Conservation (phyloP, 805 yeast species). For the Wickerhamiella australiensis region DNA sequence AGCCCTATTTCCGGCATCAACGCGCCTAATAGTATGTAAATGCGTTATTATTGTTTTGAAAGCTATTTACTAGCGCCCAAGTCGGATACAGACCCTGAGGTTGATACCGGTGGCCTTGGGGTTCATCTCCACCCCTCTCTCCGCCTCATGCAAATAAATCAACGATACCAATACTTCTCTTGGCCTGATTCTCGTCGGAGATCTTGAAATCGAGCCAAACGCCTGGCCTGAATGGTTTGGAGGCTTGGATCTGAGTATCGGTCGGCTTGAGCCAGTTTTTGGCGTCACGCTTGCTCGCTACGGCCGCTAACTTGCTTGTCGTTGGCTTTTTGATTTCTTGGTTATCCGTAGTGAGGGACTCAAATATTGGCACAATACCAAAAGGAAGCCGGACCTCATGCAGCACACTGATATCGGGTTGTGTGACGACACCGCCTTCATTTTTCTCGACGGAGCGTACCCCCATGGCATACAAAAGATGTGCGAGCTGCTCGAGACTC, state of each 20-base stretch:
- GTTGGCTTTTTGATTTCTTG: not conserved
- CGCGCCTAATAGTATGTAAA: too few relatives aligned
- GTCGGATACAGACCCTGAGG: too few relatives aligned
- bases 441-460: not conserved
- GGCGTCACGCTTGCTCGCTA: not conserved
- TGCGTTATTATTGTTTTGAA: too few relatives aligned
- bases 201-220: constrained; percentile 12
- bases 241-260: not conserved
- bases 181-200: constrained; percentile 12
- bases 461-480: not conserved
- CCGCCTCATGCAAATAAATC: not conserved
- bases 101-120: too few relatives aligned
- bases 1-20: too few relatives aligned
- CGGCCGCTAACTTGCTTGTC: too few relatives aligned
- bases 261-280: constrained; percentile 6
- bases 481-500: not conserved
- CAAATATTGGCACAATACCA: not conserved
- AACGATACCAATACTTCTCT: constrained; percentile 3
- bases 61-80: too few relatives aligned
- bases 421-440: not conserved
- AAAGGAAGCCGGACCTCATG: not conserved
- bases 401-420: constrained; percentile 2
- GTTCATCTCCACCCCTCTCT: too few relatives aligned
- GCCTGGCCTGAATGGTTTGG: not conserved
- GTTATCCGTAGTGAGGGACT: not conserved